Evolutionary conservation across 495 filamentous ascomycete species (phyloP).

Genomic region (Tuber indicum): DNA sequence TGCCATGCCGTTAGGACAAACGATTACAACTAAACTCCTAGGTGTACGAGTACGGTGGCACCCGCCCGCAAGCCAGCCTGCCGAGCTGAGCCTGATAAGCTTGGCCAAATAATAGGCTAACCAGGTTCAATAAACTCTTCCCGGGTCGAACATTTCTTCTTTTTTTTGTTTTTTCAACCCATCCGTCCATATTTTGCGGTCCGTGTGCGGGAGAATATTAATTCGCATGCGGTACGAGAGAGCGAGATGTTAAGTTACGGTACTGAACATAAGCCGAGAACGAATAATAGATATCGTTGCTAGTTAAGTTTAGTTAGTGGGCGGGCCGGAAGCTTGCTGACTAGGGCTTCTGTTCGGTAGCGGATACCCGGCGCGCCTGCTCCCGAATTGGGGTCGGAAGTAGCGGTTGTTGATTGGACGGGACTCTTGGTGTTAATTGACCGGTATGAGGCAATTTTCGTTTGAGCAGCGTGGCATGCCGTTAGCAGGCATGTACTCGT

Average conservation of each 20-base stretch:
- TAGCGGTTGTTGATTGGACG: neutral
- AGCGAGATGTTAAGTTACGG: neutral
- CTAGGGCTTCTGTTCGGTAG: neutral
- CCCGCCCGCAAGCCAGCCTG: neutral
- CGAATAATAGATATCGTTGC: neutral
- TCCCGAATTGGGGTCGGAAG: neutral
- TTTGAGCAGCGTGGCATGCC: neutral
- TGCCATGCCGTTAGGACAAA: neutral
- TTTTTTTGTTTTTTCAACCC: neutral
- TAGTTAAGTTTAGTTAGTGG: neutral
- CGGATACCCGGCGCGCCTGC: neutral
- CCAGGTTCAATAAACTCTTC: neutral
- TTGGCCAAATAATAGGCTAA: neutral
- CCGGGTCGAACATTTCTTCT: neutral
- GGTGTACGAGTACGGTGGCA: neutral
- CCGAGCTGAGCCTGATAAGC: neutral
- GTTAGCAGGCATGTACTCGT: neutral
- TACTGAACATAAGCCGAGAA: neutral
- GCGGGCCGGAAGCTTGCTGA: neutral
- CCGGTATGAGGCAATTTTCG: neutral
- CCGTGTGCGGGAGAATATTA: neutral
- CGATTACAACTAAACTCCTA: neutral
- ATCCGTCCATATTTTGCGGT: neutral
- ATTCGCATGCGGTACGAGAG: neutral
- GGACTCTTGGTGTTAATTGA: neutral